These are phyloP conservation scores for Gonium pectorale DNA, from an alignment of 139 green algal species.

Conservation along the genomic window DNA sequence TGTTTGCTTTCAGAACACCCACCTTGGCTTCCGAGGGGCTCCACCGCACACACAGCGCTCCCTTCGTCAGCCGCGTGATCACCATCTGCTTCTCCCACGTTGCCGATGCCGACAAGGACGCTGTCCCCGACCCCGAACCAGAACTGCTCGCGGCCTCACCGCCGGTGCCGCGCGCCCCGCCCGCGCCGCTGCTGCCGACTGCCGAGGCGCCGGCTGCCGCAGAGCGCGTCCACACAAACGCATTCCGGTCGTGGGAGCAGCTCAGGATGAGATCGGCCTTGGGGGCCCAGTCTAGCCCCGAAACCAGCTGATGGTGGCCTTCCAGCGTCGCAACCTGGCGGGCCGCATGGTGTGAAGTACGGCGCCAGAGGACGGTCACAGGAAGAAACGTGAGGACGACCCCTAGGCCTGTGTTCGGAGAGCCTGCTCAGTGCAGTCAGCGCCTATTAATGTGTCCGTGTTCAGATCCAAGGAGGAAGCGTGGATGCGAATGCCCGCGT, in stretches of 20 bases:
- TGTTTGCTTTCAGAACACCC: neutral
- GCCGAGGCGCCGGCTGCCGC: neutral
- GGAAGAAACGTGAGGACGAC: no score
- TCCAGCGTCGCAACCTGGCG: neutral
- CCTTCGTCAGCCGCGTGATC: slow-evolving; percentile 38
- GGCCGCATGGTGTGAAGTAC: neutral
- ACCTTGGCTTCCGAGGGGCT: slow-evolving; percentile 41
- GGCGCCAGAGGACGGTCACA: neutral
- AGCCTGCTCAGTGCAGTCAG: neutral
- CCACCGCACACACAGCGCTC: slow-evolving; percentile 27
- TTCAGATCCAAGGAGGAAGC: neutral
- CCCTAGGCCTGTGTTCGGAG: neutral
- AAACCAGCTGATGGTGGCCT: slow-evolving; percentile 23
- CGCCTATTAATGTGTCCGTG: neutral
- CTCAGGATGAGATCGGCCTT: slow-evolving; percentile 1
- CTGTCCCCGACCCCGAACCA: no score
- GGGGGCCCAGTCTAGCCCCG: slow-evolving; percentile 19
- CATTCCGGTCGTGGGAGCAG: slow-evolving; percentile 40
- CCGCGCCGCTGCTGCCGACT: no score
- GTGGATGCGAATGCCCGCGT: neutral
- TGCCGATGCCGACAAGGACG: no score
- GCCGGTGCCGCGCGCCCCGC: no score
- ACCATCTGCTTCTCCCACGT: slow-evolving; percentile 42
- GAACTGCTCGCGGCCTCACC: no score
- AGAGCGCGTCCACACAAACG: slow-evolving; percentile 26